Evolutionary conservation across 140 eudicot genomes (phyloP).

Genomic region (Bidens hawaiensis): DNA sequence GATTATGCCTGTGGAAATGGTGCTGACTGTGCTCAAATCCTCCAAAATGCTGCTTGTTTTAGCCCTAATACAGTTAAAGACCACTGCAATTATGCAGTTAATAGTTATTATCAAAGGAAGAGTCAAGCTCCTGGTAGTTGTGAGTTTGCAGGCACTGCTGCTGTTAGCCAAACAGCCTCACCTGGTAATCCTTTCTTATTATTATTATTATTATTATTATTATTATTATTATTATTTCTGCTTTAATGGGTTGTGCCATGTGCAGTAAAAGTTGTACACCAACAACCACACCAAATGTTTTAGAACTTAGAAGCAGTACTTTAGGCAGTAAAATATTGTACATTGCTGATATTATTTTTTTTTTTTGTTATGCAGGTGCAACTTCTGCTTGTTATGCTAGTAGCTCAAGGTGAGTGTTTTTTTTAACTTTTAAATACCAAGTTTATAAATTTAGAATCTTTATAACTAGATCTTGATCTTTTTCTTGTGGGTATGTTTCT

Average conservation of each 20-base stretch:
- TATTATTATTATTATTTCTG: too few species aligned
- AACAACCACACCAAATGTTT: not conserved
- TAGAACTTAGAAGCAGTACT: too few species aligned
- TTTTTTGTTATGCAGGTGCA: slow-evolving; percentile 41
- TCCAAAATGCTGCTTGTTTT: slow-evolving; percentile 49
- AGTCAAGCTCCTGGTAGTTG: slow-evolving; percentile 37
- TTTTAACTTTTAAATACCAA: slow-evolving; percentile 13
- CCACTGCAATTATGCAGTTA: slow-evolving; percentile 66
- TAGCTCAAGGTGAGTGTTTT: slow-evolving; percentile 44
- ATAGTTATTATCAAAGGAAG: slow-evolving; percentile 52
- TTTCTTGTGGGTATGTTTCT: slow-evolving; percentile 22
- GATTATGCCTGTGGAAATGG: slow-evolving; percentile 75
- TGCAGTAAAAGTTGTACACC: not conserved
- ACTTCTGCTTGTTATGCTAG: slow-evolving; percentile 65
- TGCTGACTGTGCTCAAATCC: slow-evolving; percentile 55
- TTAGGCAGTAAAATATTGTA: too few species aligned
- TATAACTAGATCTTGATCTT: slow-evolving; percentile 21
- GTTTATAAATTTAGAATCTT: slow-evolving; percentile 15
- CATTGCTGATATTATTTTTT: too few species aligned
- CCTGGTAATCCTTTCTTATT: slow-evolving; percentile 31
- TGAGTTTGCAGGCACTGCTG: slow-evolving; percentile 48
- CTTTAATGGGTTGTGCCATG: not conserved
- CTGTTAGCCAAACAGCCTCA: slow-evolving; percentile 33
- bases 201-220: too few species aligned
- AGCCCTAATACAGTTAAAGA: slow-evolving; percentile 57